Conservation (phyloP, 2,329 filamentous ascomycete genomes). For the Cordyceps militaris region DNA sequence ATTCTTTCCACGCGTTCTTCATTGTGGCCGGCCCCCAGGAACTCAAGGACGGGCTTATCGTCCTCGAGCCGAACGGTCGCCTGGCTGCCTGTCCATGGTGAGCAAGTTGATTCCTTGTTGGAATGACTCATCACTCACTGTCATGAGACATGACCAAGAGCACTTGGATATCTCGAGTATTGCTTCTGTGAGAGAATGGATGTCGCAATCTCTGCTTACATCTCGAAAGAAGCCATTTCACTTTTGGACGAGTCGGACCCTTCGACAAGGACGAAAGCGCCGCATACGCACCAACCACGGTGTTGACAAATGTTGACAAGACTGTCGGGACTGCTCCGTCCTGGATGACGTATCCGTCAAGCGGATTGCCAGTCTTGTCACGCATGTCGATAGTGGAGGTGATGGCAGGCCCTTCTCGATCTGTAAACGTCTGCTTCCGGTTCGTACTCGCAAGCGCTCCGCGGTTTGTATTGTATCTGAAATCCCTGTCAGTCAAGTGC, state of each 20-base stretch:
- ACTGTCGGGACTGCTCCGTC: constrained; percentile 55
- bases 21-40: constrained; percentile 50
- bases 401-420: constrained; percentile 54
- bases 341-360: constrained; percentile 58
- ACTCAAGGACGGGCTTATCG: constrained; percentile 53
- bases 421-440: constrained; percentile 28
- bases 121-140: constrained; percentile 29
- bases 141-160: constrained; percentile 64
- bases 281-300: constrained; percentile 41
- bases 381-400: constrained; percentile 56
- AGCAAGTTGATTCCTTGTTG: not conserved
- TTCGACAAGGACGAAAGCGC: not conserved
- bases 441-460: constrained; percentile 11
- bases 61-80: constrained; percentile 51
- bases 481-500: not conserved
- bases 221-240: not conserved
- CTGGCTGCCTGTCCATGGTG: constrained; percentile 41
- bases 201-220: constrained; percentile 14
- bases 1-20: constrained; percentile 45
- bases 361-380: constrained; percentile 38
- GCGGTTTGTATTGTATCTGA: constrained; percentile 25
- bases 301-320: constrained; percentile 48
- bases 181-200: constrained; percentile 28
- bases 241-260: not conserved
- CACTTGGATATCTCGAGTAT: constrained; percentile 36